Evolutionary conservation across 179 eudicot species (phyloP).

Genomic region (Drosera spatulata): DNA sequence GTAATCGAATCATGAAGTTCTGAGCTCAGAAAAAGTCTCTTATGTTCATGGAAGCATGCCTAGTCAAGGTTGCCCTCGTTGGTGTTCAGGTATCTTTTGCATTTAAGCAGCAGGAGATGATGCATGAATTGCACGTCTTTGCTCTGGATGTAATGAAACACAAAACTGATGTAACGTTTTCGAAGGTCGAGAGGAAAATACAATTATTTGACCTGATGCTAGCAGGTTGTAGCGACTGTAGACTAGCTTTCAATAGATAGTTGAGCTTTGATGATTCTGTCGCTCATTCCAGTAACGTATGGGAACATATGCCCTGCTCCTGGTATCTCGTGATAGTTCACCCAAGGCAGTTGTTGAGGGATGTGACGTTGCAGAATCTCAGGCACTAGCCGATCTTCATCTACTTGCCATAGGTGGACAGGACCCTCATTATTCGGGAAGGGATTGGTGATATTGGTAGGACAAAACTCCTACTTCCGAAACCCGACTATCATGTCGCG

Average conservation of each 20-base stretch:
- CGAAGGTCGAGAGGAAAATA: not conserved
- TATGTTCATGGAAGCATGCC: too few species aligned
- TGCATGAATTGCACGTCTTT: too few species aligned
- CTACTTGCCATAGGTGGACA: constrained; percentile 42
- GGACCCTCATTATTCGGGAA: constrained; percentile 21
- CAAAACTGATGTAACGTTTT: not conserved
- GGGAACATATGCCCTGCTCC: constrained; percentile 39
- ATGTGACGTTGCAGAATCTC: constrained; percentile 18
- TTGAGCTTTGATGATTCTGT: constrained; percentile 27
- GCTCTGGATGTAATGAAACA: too few species aligned
- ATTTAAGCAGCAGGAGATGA: too few species aligned
- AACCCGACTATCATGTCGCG: constrained; percentile 31
- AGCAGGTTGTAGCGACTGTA: not conserved
- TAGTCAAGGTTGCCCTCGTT: too few species aligned
- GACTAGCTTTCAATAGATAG: constrained; percentile 16
- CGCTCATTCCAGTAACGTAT: constrained; percentile 19
- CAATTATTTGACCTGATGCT: not conserved
- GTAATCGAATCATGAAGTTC: too few species aligned
- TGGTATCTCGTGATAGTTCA: constrained; percentile 21
- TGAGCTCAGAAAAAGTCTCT: too few species aligned
- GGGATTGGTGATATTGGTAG: constrained; percentile 23
- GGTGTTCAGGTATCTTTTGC: too few species aligned
- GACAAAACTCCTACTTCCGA: constrained; percentile 39
- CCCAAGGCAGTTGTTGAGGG: constrained; percentile 22
- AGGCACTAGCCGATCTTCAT: constrained; percentile 31